These are phyloP conservation scores for Zostera marina DNA, from an alignment of 116 monocot species.

Conservation along the genomic window DNA sequence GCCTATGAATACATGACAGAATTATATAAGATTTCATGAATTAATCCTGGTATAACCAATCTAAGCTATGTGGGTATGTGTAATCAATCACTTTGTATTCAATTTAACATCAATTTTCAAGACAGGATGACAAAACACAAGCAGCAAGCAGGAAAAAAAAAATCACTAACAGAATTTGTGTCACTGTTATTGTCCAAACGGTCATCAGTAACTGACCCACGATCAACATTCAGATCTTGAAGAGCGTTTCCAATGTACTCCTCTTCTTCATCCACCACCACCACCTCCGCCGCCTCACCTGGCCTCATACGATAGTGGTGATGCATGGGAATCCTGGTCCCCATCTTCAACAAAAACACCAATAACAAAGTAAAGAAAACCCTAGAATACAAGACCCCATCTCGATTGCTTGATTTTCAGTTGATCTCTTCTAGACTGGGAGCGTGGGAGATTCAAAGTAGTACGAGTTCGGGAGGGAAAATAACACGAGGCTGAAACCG, in stretches of 20 bases:
- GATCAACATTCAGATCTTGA: conserved; percentile 84
- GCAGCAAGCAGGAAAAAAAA: background rate
- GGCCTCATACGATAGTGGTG: conserved; percentile 33
- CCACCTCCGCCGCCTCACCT: conserved; percentile 7
- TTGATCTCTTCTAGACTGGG: background rate
- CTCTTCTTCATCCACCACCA: conserved; percentile 1
- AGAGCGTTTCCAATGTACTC: conserved; percentile 46
- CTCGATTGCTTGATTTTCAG: background rate
- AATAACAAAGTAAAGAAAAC: conserved; percentile 3
- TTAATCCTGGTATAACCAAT: too few relatives aligned
- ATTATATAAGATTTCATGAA: too few relatives aligned
- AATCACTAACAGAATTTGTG: conserved; percentile 55
- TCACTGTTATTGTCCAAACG: conserved; percentile 72
- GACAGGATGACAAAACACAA: background rate
- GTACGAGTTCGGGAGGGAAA: background rate
- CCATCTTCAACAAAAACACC: conserved; percentile 15
- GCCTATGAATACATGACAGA: too few relatives aligned
- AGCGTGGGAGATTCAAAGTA: background rate
- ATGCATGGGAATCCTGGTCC: conserved; percentile 38
- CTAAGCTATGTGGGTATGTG: background rate
- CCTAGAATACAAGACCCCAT: conserved; percentile 11
- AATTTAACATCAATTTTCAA: background rate
- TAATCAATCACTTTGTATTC: background rate
- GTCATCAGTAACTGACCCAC: conserved; percentile 61
- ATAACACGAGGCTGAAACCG: conserved; percentile 12